Percentiles rank a stretch among this genome's conserved stretches.
Conservation (phyloP, 1,139 yeast species). For the Geotrichum europaeum region DNA sequence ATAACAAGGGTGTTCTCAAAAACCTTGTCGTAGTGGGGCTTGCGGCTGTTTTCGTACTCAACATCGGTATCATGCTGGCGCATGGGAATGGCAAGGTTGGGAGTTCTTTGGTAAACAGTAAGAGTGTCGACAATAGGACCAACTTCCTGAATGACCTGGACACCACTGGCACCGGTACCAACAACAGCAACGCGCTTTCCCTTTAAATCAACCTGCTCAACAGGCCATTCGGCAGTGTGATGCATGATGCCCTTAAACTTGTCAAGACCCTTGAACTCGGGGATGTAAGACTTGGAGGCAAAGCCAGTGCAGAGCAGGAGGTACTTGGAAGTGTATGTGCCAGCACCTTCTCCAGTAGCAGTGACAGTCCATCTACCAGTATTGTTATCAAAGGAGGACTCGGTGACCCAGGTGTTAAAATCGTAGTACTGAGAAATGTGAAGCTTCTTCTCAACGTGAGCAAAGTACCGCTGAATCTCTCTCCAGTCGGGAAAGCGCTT, state of each 20-base stretch:
- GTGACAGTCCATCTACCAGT: slow-evolving; percentile 38
- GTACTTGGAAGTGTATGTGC: slow-evolving; percentile 33
- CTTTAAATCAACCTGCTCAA: slow-evolving; percentile 32
- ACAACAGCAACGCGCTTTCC: slow-evolving; percentile 39
- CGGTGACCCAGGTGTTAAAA: slow-evolving; percentile 34
- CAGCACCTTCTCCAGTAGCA: slow-evolving; percentile 37
- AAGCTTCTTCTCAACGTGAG: slow-evolving; percentile 38
- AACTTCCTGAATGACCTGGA: slow-evolving; percentile 33
- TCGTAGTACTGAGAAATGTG: slow-evolving; percentile 34
- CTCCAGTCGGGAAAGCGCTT: slow-evolving; percentile 43
- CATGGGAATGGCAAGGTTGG: slow-evolving; percentile 30
- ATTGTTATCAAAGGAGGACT: slow-evolving; percentile 35
- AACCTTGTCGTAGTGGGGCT: slow-evolving; percentile 18
- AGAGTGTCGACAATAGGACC: slow-evolving; percentile 20
- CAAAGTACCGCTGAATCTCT: slow-evolving; percentile 45
- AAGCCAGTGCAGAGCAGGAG: slow-evolving; percentile 34
- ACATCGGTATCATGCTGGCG: slow-evolving; percentile 18
- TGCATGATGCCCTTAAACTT: slow-evolving; percentile 43
- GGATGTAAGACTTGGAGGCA: slow-evolving; percentile 22
- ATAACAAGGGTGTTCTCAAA: slow-evolving; percentile 15
- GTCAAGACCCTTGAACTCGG: slow-evolving; percentile 33
- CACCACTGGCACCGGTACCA: slow-evolving; percentile 47
- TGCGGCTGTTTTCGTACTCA: slow-evolving; percentile 16
- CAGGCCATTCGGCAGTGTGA: slow-evolving; percentile 47
- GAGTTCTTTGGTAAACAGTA: slow-evolving; percentile 29